Base-by-base conservation (phyloP, 495 filamentous ascomycete genomes). In the Tuber umbilicatum region DNA sequence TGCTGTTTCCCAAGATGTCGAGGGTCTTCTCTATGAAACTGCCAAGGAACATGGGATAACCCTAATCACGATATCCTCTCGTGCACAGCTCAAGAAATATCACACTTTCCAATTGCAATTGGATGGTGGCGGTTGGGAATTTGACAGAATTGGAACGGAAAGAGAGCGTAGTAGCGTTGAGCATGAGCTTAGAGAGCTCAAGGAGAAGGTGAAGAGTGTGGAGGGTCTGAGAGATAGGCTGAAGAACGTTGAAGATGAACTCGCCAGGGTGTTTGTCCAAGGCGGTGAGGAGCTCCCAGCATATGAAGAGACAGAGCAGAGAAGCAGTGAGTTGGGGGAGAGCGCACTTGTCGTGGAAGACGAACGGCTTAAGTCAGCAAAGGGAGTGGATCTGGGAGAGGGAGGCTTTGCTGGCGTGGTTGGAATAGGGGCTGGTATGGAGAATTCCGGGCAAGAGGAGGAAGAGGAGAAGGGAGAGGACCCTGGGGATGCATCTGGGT, bases 1-100 rank as follows among this genome's bases (percentile, higher is more conserved):
- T 50, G 96, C 96, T 12, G 96, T 99, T 2, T 92, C 89, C 35
- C 92, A 90, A 50, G 96, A 99, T 80, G 96, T 98, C 10, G 96
- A 99, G 82, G 96, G 96, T 16, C 80, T 97, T 70, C 83, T 99
- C 42, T 99, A 99, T 79, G 92, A 97, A 83, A 90, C 88, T 50
- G 93, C 91, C 73, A 99, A 98, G 84, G 91, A 92, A 78, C 91
- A 90, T 77, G 96, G 94, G 0, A 97, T 97, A 39, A 84, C 82
- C 10, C 39, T 81, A 12, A 93, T 99, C 75, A 97, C 94, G 5
- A 96, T 98, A 74, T 94, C 92, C 0, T 97, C 96, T 1, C 90
- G 96, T 42, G 94, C 93, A 23, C 94, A 92, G 64, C 86, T 99
- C 68, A 98, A 97, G 83, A 93, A 93, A 80, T 97, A 97, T 81